These are phyloP conservation scores for Xylogone sp. DNA, from an alignment of 2,329 filamentous ascomycete genomes.

Conservation along the genomic window DNA sequence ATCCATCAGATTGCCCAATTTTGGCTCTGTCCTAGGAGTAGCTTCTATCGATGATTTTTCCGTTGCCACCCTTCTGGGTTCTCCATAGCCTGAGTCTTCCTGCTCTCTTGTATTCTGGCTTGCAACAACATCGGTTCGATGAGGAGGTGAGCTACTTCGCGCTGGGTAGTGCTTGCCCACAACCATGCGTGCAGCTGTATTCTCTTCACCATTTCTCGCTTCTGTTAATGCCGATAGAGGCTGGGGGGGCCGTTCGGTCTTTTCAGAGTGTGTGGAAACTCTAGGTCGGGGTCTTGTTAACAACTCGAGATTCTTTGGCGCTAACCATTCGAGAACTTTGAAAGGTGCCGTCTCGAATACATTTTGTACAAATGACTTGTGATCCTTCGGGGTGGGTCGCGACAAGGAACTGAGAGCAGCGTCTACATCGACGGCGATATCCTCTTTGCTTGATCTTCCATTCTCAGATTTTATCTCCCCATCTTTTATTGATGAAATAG, in stretches of 20 bases:
- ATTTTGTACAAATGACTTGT: conserved; percentile 61
- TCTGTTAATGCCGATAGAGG: neutral
- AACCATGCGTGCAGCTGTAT: neutral
- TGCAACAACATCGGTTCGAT: neutral
- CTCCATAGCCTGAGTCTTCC: neutral
- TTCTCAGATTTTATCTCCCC: neutral
- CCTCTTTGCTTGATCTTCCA: neutral
- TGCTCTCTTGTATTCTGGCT: neutral
- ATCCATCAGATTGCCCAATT: neutral
- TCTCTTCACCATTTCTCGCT: neutral
- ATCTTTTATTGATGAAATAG: neutral
- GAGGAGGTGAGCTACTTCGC: neutral
- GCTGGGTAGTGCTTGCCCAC: neutral
- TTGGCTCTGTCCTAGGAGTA: neutral
- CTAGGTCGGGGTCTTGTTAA: neutral
- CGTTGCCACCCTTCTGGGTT: neutral
- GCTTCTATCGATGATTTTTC: neutral
- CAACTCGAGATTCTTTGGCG: conserved; percentile 40
- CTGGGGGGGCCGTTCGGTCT: conserved; percentile 3
- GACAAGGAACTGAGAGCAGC: neutral
- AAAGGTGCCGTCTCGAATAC: conserved; percentile 63
- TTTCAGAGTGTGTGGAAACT: conserved; percentile 11
- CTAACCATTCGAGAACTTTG: conserved; percentile 70
- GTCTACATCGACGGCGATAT: neutral
- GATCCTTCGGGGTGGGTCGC: conserved; percentile 42